Evolutionary conservation across 192 early-diverging fungal genomes (phyloP).

Genomic region (Coemansia interrupta): DNA sequence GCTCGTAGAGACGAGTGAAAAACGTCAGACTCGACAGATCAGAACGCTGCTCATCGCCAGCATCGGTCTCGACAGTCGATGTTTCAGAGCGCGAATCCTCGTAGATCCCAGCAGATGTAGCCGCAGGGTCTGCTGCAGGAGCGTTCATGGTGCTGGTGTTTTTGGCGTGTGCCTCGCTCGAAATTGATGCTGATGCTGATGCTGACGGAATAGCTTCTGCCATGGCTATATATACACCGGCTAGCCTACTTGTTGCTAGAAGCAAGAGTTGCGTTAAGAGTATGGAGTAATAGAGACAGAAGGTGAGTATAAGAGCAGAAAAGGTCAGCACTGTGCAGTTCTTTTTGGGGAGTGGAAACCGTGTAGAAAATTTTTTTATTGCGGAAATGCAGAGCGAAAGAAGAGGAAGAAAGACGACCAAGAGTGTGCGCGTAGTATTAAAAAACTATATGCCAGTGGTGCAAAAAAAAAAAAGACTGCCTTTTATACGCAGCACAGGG

Average conservation of each 20-base stretch:
- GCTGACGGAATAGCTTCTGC: background rate
- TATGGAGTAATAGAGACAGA: constrained; percentile 15
- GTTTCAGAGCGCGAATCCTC: constrained; percentile 57
- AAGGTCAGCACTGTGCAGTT: background rate
- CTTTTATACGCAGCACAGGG: background rate
- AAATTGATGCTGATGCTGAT: constrained; percentile 10
- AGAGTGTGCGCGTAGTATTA: background rate
- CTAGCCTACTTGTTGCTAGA: constrained; percentile 2
- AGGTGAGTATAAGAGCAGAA: constrained; percentile 12
- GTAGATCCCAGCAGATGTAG: background rate
- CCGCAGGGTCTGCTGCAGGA: constrained; percentile 13
- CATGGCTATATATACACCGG: background rate
- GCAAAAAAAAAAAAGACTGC: background rate
- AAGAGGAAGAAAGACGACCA: constrained; percentile 15
- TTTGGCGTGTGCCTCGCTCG: constrained; percentile 21
- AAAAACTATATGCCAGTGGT: background rate
- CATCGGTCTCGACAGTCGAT: constrained; percentile 52
- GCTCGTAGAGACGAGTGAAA: constrained; percentile 54
- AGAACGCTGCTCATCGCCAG: constrained; percentile 11
- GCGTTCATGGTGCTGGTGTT: constrained; percentile 25
- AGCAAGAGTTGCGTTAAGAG: constrained; percentile 7
- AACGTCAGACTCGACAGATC: constrained; percentile 34
- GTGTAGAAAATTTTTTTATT: too few relatives aligned
- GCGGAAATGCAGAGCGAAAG: background rate
- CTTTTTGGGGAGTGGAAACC: too few relatives aligned